A percentile compares a stretch with the other conserved stretches of the same genome.
Evolutionary conservation across 176 grass and related monocot genomes (phyloP).

Genomic region (Dendrocalamus sinicus): DNA sequence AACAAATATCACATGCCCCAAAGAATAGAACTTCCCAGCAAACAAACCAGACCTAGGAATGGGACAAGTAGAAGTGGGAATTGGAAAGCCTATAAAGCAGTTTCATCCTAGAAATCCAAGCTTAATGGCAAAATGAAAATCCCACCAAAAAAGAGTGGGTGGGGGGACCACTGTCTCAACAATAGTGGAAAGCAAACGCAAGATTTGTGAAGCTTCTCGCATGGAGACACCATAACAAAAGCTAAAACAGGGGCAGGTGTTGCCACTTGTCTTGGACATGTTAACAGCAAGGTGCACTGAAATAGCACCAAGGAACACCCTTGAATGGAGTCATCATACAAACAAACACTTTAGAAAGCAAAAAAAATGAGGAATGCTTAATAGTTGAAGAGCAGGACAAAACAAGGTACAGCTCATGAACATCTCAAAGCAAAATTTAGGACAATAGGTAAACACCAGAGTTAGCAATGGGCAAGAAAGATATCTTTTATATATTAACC

Average conservation of each 20-base stretch:
- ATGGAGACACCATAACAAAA: slow-evolving; percentile 17
- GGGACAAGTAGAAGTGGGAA: slow-evolving; percentile 9
- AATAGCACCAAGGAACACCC: slow-evolving; percentile 6
- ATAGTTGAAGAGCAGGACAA: slow-evolving; percentile 6
- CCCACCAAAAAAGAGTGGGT: neutral
- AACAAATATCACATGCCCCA: slow-evolving; percentile 29
- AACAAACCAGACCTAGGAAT: slow-evolving; percentile 21
- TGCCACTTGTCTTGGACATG: neutral
- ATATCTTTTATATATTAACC: too few relatives aligned
- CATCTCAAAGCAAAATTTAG: slow-evolving; percentile 6
- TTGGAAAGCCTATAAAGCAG: neutral
- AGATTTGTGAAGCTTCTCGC: slow-evolving; percentile 10
- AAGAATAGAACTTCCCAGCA: neutral
- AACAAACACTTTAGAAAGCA: neutral
- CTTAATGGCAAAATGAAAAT: slow-evolving; percentile 21
- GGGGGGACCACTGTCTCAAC: neutral
- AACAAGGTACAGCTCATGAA: neutral
- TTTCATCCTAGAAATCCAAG: slow-evolving; percentile 21
- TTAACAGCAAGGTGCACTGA: neutral
- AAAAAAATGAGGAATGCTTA: neutral
- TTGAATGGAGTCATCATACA: slow-evolving; percentile 8
- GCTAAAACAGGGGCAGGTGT: slow-evolving; percentile 12
- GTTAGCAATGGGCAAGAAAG: neutral
- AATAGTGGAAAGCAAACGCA: slow-evolving; percentile 7
- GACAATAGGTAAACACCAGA: neutral